Evolutionary conservation across 129 eudicot species (phyloP), one percentile per base, ranked within the genome.

Genomic region (Saposhnikovia divaricata): DNA sequence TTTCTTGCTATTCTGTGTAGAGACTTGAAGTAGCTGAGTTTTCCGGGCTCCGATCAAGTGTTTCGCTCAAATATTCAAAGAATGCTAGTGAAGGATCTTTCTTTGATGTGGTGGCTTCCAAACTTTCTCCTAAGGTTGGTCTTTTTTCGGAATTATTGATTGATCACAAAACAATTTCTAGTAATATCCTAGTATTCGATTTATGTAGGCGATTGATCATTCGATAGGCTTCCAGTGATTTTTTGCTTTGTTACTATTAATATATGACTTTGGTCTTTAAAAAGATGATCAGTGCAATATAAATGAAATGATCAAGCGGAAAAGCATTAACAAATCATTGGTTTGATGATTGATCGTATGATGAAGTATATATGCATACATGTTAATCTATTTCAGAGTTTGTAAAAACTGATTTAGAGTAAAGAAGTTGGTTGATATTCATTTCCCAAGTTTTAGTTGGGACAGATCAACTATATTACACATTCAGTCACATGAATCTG

Each of bases 1-100:
- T 27, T 65, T 28, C 21, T 68, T 68, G 37, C 39, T 68, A 4
- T 31, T 31, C 73, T 83, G 68, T 87, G 79, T 79, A 95, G 99
- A 92, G 85, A 82, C 72, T 86, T 8, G 93, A 92, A 83, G 84
- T 95, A 9, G 92, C 91, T 19, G 96, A 90, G 46, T 95, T 86
- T 84, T 82, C 90, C 15, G 99, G 99, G 42, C 91, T 95, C 15
- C 83, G 92, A 79, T 90, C 97, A 71, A 80, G 89, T 78, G 88
- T 87, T 59, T 80, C 87, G 46, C 86, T 90, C 46, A 83, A 89
- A 31, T 90, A 82, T 80, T 80, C 89, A 76, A 86, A 82, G 89
- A 87, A 80, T 79, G 87, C 85, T 10, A 83, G 81, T 79, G 91
- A 90, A 80, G 79, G 92, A 40, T 90, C 93, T 23, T 90, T 94